Evolutionary conservation across 2,329 filamentous ascomycete species (phyloP).

Genomic region (Chaetomiaceae sp.): DNA sequence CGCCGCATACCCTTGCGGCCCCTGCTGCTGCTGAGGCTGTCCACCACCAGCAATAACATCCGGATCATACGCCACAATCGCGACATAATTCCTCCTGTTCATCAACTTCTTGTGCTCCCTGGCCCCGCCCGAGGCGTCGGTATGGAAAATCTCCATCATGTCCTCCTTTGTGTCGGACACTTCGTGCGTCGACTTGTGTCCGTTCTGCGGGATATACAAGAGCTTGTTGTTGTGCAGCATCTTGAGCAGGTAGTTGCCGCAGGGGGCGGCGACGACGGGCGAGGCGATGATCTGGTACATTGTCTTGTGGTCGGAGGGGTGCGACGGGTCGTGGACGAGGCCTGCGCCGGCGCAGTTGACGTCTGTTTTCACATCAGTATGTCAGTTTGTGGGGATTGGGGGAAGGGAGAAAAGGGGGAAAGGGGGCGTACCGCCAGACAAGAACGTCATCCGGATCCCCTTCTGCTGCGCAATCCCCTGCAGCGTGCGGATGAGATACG

Average conservation of each 20-base stretch:
- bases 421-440: slow-evolving; percentile 67
- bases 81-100: slow-evolving; percentile 87
- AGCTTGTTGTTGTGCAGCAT: slow-evolving; percentile 93
- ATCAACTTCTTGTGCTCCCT: slow-evolving; percentile 89
- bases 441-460: slow-evolving; percentile 91
- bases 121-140: slow-evolving; percentile 77
- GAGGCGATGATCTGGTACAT: slow-evolving; percentile 99
- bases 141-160: slow-evolving; percentile 99
- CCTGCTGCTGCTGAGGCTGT: slow-evolving; percentile 9
- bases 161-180: slow-evolving; percentile 95
- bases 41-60: slow-evolving; percentile 55
- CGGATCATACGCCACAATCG: slow-evolving; percentile 90
- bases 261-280: slow-evolving; percentile 84
- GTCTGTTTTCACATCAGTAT: slow-evolving; percentile 39
- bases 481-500: slow-evolving; percentile 91
- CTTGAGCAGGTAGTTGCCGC: slow-evolving; percentile 80
- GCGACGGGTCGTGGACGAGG: slow-evolving; percentile 86
- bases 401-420: slow-evolving; percentile 6
- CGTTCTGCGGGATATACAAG: slow-evolving; percentile 87
- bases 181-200: slow-evolving; percentile 67
- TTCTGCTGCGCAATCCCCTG: slow-evolving; percentile 96
- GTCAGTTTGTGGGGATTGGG: slow-evolving; percentile 22
- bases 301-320: slow-evolving; percentile 92
- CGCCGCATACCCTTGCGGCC: slow-evolving; percentile 25
- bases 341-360: slow-evolving; percentile 91